A percentile compares a stretch with the other conserved stretches of the same genome.
These are phyloP conservation scores for Hydrangea macrophylla DNA, from an alignment of 148 eudicot genomes.

Conservation along the genomic window DNA sequence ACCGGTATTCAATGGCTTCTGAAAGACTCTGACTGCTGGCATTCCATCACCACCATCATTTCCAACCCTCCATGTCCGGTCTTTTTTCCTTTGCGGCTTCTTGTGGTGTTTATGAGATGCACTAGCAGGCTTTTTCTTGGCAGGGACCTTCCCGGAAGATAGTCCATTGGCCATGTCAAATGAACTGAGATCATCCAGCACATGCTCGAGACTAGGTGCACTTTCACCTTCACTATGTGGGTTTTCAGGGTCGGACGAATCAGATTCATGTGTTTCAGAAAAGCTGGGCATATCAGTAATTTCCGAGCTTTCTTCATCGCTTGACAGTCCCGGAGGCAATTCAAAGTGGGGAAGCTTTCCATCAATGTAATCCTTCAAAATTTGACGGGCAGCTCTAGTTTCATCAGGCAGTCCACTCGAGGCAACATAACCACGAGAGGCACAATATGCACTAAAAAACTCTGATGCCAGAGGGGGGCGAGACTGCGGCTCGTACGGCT, in stretches of 20 bases:
- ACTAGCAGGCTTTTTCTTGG: slow-evolving; percentile 38
- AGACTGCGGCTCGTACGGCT: slow-evolving; percentile 72
- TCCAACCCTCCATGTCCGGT: slow-evolving; percentile 80
- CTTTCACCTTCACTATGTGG: slow-evolving; percentile 28
- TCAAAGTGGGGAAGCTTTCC: slow-evolving; percentile 86
- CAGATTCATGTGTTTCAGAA: slow-evolving; percentile 46
- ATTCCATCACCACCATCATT: slow-evolving; percentile 81
- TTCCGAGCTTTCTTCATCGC: slow-evolving; percentile 25
- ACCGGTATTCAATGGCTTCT: slow-evolving; percentile 64
- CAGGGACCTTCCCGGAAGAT: slow-evolving; percentile 29
- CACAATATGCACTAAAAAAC: slow-evolving; percentile 84
- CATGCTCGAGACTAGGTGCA: slow-evolving; percentile 42
- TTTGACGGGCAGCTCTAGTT: slow-evolving; percentile 76
- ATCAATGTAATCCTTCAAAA: slow-evolving; percentile 89
- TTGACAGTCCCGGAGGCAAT: slow-evolving; percentile 65
- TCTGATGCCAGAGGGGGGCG: slow-evolving; percentile 84
- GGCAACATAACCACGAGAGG: slow-evolving; percentile 89
- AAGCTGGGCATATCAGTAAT: slow-evolving; percentile 12
- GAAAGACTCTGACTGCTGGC: slow-evolving; percentile 68
- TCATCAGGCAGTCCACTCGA: slow-evolving; percentile 91
- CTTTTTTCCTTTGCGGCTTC: slow-evolving; percentile 88
- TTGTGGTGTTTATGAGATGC: slow-evolving; percentile 79
- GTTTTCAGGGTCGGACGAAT: slow-evolving; percentile 47
- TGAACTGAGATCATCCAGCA: slow-evolving; percentile 63
- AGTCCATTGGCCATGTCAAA: slow-evolving; percentile 74